phyloP scores from a whole-genome alignment of 208 protist species.

The Leishmania tropica region DNA sequence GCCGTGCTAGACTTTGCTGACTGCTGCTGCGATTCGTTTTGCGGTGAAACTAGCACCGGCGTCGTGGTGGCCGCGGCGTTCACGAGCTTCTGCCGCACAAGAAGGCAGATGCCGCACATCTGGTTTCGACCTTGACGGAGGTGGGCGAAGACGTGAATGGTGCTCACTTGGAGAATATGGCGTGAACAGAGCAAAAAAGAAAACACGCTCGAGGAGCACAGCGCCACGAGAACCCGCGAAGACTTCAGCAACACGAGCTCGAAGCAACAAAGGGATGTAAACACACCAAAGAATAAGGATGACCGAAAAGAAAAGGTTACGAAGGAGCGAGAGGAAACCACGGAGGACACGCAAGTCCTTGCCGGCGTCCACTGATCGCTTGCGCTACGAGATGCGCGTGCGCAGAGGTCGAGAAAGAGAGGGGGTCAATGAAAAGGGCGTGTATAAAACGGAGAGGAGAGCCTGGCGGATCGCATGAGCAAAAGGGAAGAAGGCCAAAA shows the following conservation, averaged over 20 bases:
- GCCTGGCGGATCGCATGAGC: background rate
- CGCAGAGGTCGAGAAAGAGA: background rate
- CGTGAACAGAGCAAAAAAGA: background rate
- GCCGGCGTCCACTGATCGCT: background rate
- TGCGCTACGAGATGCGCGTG: background rate
- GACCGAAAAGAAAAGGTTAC: too few species aligned
- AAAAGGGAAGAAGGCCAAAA: background rate
- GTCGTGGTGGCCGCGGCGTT: background rate
- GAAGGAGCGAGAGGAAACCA: background rate
- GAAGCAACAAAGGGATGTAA: background rate
- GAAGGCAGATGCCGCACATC: constrained; percentile 37
- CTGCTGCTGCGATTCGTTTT: background rate
- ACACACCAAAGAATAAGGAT: background rate
- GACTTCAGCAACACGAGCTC: background rate
- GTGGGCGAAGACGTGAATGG: background rate
- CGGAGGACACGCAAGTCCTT: background rate
- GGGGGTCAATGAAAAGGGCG: background rate
- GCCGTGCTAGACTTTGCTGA: background rate
- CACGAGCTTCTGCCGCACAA: constrained; percentile 29
- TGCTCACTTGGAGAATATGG: background rate
- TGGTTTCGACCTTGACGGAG: background rate
- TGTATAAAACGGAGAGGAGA: background rate
- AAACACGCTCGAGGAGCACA: background rate
- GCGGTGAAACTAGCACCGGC: background rate
- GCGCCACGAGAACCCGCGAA: background rate